Percentiles rank a stretch among this genome's conserved stretches.
phyloP scores from a whole-genome alignment of 345 rosid genomes.

The Kandelia obovata region DNA sequence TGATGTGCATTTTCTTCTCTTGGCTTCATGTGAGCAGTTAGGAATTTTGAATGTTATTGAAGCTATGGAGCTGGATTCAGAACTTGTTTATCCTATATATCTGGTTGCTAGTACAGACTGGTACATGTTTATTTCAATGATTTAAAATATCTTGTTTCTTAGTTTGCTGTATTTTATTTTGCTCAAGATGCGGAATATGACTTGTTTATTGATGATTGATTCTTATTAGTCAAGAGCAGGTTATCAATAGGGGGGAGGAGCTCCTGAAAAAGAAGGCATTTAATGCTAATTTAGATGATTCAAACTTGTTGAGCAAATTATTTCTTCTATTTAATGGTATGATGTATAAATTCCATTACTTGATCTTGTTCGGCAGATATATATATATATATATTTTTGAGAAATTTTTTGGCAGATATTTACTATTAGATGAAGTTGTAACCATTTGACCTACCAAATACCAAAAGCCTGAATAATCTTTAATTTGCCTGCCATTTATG shows the following conservation, averaged over 20 bases:
- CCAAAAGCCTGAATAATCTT: not conserved
- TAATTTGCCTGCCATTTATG: not conserved
- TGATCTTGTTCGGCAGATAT: not conserved
- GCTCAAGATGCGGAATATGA: conserved; percentile 12
- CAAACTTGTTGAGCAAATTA: conserved; percentile 57
- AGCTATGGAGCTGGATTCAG: conserved; percentile 65
- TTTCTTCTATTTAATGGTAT: conserved; percentile 78
- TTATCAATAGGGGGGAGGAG: conserved; percentile 80
- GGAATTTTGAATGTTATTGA: conserved; percentile 88
- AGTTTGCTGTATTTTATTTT: conserved; percentile 6
- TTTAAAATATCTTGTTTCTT: conserved; percentile 10
- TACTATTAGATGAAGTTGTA: too few relatives aligned
- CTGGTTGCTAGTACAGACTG: conserved; percentile 73
- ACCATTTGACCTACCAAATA: not conserved
- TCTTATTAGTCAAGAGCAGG: conserved; percentile 74
- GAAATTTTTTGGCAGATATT: not conserved
- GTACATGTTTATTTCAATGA: conserved; percentile 34
- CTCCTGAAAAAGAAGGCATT: conserved; percentile 75
- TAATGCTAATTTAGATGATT: conserved; percentile 73
- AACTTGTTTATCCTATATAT: conserved; percentile 74
- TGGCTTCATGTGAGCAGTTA: conserved; percentile 41
- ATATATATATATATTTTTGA: too few relatives aligned
- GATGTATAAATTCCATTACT: conserved; percentile 13
- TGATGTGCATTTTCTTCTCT: conserved; percentile 14
- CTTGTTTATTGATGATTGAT: conserved; percentile 30